Base-by-base conservation (phyloP, 164 flowering plant species). In the Dillenia turbinata region DNA sequence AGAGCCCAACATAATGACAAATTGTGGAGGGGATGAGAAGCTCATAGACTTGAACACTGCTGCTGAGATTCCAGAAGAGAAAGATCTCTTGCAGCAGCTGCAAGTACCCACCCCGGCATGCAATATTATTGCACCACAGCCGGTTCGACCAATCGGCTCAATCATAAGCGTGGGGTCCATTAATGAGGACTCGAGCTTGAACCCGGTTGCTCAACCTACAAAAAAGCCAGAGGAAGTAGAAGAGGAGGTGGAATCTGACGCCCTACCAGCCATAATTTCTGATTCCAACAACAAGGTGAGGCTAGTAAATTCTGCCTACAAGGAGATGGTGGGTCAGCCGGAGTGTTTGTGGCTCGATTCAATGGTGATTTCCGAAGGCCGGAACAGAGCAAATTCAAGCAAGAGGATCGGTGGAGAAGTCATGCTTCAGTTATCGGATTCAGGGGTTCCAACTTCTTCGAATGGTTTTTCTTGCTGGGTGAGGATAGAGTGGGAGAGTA, bases 241-340 rank as follows among this genome's bases (percentile, higher is more conserved):
- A 73, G 73, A 74, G 11, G 94, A 84, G 67, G 76, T 84, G 12
- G 97, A 94, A 62, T 66, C 78, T 0, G 96, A 92, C 49, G 71
- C 64, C 5, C 45, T 84, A 44, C 99, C 99, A 0, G 83, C 82
- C 0, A 78, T 95, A 2, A 72, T 95, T 13, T 86, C 99, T 0
- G 97, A 95, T 54, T 88, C 94, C 0, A 81, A 72, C 59, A 85
- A 95, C 83, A 83, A 63, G 68, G 92, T 92, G 16, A 78, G 96
- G 73, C 58, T 89, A 60, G 83, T 81, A 0, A 95, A 95, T 50
- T 85, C 99, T 0, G 97, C 97, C 0, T 95, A 89, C 76, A 89
- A 85, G 68, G 91, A 84, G 71, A 73, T 95, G 85, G 89, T 95
- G 64, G 99, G 97, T 0, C 99, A 95, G 69, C 97, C 99, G 9